Conservation (phyloP, 2,329 filamentous ascomycete genomes). For the Chaetomiaceae sp. region DNA sequence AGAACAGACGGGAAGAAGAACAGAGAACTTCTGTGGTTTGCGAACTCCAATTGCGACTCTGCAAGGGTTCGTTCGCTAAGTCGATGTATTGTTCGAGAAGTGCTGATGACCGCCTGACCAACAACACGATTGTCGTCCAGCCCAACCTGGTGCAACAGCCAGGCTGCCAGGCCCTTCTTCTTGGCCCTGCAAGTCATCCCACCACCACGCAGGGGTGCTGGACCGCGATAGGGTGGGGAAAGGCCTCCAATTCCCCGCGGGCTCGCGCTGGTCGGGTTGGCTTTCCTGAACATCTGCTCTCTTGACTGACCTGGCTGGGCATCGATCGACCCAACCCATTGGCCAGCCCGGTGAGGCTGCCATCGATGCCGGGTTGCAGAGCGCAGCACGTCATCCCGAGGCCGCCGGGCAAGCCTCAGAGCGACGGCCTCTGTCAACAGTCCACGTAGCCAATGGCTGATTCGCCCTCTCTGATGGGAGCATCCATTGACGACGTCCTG, state of each 20-base stretch:
- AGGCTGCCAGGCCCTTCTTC: too few relatives aligned
- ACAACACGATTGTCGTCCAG: conserved; percentile 10
- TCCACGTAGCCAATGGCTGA: too few relatives aligned
- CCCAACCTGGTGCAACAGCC: conserved; percentile 18
- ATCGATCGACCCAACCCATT: background rate
- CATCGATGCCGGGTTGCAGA: background rate
- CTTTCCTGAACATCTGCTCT: too few relatives aligned
- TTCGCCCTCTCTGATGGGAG: too few relatives aligned
- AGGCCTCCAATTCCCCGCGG: background rate
- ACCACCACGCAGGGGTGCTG: conserved; percentile 9
- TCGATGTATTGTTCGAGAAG: background rate
- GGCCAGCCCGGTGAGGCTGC: conserved; percentile 4
- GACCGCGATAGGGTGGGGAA: conserved; percentile 13
- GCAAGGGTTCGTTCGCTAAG: too few relatives aligned
- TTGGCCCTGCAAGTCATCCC: conserved; percentile 22
- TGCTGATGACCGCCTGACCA: conserved; percentile 5
- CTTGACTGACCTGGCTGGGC: background rate
- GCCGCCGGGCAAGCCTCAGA: background rate
- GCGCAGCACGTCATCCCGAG: background rate
- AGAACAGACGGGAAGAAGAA: too few relatives aligned
- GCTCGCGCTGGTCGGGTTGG: too few relatives aligned
- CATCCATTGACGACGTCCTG: too few relatives aligned
- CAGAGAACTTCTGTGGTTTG: too few relatives aligned
- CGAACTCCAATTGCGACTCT: too few relatives aligned
- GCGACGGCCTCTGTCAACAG: background rate